These are phyloP conservation scores for Oxyria digyna DNA, from an alignment of 148 eudicot species.

Conservation along the genomic window DNA sequence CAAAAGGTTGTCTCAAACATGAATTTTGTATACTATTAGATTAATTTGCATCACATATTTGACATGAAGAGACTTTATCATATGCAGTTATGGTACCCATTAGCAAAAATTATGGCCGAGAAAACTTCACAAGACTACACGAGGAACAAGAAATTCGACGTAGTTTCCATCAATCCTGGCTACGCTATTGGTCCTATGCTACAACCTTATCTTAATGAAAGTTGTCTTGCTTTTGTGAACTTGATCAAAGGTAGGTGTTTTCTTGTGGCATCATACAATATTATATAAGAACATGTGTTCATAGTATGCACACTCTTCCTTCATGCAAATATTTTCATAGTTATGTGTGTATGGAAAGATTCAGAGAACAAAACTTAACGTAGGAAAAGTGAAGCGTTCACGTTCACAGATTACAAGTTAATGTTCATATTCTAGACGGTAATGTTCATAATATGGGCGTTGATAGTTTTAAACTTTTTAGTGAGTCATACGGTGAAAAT, in stretches of 20 bases:
- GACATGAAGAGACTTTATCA: neutral
- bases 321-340: too few species aligned
- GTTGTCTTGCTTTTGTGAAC: slow-evolving; percentile 29
- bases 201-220: slow-evolving; percentile 44
- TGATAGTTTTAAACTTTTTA: too few species aligned
- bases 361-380: too few species aligned
- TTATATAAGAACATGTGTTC: too few species aligned
- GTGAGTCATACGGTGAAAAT: too few species aligned
- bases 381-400: too few species aligned
- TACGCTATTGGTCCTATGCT: slow-evolving; percentile 36
- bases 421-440: too few species aligned
- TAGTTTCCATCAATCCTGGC: slow-evolving; percentile 35
- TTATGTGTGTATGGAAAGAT: too few species aligned
- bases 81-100: slow-evolving; percentile 26
- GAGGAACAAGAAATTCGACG: slow-evolving; percentile 35
- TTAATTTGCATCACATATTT: neutral
- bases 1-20: neutral
- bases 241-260: slow-evolving; percentile 17
- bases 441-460: too few species aligned
- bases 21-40: neutral
- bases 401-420: too few species aligned
- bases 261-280: slow-evolving; percentile 1
- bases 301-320: too few species aligned
- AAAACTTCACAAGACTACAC: slow-evolving; percentile 37
- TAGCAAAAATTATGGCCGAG: slow-evolving; percentile 50